A percentile compares a stretch with the other conserved stretches of the same genome.
These are phyloP conservation scores for Pseudonectria buxi DNA, from an alignment of 2,329 filamentous ascomycete genomes.

Conservation along the genomic window DNA sequence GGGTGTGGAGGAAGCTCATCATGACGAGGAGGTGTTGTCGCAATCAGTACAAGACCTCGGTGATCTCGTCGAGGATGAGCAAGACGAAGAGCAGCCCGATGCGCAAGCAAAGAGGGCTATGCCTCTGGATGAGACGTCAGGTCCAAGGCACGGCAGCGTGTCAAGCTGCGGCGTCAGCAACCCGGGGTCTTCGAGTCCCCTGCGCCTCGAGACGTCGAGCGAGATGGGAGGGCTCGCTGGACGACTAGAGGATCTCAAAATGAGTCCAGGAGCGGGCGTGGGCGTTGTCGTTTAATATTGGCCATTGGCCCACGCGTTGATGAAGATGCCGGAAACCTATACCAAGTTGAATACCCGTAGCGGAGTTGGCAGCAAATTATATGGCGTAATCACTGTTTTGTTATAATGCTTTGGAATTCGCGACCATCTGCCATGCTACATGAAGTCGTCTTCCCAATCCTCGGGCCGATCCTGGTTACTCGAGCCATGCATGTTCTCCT, in stretches of 20 bases:
- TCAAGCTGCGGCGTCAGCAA: constrained; percentile 13
- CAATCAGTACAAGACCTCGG: constrained; percentile 19
- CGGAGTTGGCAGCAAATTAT: too few species aligned
- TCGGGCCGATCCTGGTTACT: constrained; percentile 81
- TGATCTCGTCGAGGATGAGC: constrained; percentile 25
- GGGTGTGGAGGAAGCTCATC: constrained; percentile 8
- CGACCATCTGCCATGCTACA: constrained; percentile 46
- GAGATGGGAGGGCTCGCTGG: constrained; percentile 23
- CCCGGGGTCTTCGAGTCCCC: constrained; percentile 20
- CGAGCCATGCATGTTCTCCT: constrained; percentile 67
- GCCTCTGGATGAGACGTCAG: constrained; percentile 3
- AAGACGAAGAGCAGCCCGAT: constrained; percentile 9
- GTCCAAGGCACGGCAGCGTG: constrained; percentile 5
- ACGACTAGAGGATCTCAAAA: constrained; percentile 27
- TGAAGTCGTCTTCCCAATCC: constrained; percentile 86
- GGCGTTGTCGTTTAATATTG: constrained; percentile 21
- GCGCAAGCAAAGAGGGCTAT: constrained; percentile 7
- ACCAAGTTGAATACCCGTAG: too few species aligned
- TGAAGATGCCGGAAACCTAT: too few species aligned
- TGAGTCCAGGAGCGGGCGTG: constrained; percentile 24
- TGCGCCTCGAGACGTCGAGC: constrained; percentile 21
- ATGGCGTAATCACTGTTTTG: too few species aligned
- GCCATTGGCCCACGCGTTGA: too few species aligned
- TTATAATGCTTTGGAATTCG: too few species aligned
- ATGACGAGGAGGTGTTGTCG: constrained; percentile 4